These are phyloP conservation scores for Ehretia macrophylla DNA, from an alignment of 257 asterid genomes.

Conservation along the genomic window DNA sequence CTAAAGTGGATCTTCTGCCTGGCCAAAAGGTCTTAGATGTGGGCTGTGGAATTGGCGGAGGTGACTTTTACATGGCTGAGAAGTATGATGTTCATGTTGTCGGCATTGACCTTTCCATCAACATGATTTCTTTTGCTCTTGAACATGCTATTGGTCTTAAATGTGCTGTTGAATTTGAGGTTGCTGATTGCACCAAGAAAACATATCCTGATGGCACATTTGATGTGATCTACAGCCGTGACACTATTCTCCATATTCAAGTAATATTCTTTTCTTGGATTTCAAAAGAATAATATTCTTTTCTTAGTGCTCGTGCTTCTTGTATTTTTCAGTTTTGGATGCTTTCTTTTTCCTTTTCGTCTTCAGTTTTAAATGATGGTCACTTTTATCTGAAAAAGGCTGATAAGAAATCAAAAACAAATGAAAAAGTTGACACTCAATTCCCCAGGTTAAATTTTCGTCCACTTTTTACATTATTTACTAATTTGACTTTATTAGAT, in stretches of 20 bases:
- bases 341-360: no score
- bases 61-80: slow-evolving; percentile 97
- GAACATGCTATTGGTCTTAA: slow-evolving; percentile 87
- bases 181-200: slow-evolving; percentile 94
- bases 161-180: slow-evolving; percentile 93
- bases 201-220: slow-evolving; percentile 68
- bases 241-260: slow-evolving; percentile 92
- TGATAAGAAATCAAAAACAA: no score
- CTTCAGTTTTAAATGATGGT: no score
- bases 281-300: slow-evolving; percentile 21
- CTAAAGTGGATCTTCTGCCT: slow-evolving; percentile 69
- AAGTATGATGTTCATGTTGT: slow-evolving; percentile 81
- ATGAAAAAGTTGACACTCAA: no score
- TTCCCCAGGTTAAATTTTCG: no score
- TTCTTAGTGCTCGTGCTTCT: neutral
- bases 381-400: no score
- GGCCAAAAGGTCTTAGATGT: slow-evolving; percentile 94
- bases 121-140: slow-evolving; percentile 94
- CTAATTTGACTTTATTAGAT: no score
- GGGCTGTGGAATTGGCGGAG: slow-evolving; percentile 99
- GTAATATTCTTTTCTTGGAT: slow-evolving; percentile 27
- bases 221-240: slow-evolving; percentile 92
- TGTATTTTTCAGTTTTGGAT: neutral
- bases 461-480: no score
- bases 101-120: slow-evolving; percentile 85